Evolutionary conservation across 495 filamentous ascomycete genomes (phyloP).

Genomic region (Jackrogersella multiformis): DNA sequence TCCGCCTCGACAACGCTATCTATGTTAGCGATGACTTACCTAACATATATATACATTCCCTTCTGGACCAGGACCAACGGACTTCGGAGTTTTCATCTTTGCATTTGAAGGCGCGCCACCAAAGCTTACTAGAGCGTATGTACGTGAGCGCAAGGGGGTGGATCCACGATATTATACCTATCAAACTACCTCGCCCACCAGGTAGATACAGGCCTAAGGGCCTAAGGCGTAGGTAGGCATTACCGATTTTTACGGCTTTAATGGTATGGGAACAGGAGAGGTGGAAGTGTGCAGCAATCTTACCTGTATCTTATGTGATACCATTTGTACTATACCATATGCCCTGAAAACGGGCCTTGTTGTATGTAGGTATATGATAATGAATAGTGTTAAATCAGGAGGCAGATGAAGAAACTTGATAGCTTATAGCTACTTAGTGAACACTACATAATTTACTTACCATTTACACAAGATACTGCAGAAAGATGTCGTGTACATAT

Average conservation of each 20-base stretch:
- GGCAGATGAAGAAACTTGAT: background rate
- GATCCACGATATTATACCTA: background rate
- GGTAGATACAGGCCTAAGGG: background rate
- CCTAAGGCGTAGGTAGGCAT: background rate
- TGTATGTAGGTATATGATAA: background rate
- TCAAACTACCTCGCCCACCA: no score
- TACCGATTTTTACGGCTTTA: no score
- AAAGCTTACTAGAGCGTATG: conserved; percentile 22
- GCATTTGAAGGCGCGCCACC: background rate
- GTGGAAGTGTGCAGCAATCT: background rate
- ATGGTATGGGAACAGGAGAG: background rate
- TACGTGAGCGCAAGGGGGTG: background rate
- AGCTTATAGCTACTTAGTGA: background rate
- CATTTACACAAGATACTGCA: background rate
- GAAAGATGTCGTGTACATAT: background rate
- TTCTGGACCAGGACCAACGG: background rate
- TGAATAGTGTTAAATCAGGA: background rate
- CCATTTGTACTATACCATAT: background rate
- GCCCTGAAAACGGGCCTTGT: background rate
- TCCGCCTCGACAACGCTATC: no score
- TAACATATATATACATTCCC: background rate
- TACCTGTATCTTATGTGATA: background rate
- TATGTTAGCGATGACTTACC: background rate
- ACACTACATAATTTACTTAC: no score
- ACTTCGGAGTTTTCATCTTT: conserved; percentile 1